Conservation (phyloP, 139 green algal genomes). For the Coelastrella sp. region DNA sequence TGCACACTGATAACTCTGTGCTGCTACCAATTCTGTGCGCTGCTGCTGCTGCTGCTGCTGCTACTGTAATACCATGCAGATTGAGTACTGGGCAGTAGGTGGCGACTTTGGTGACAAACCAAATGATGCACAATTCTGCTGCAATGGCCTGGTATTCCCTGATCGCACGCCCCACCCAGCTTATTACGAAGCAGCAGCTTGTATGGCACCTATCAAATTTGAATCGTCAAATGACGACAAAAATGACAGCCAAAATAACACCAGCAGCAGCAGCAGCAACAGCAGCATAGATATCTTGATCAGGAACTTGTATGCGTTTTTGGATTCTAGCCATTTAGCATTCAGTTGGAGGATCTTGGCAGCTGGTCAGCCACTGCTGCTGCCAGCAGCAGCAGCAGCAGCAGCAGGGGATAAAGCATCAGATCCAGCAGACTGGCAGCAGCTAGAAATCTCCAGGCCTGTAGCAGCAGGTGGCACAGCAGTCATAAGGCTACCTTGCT, state of each 20-base stretch:
- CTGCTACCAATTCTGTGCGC: not conserved
- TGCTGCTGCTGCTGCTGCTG: not conserved
- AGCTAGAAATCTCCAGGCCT: not conserved
- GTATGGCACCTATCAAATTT: conserved; percentile 66
- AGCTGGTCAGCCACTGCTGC: conserved; percentile 54
- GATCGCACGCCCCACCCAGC: conserved; percentile 84
- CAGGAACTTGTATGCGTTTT: conserved; percentile 78
- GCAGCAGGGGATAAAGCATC: not conserved
- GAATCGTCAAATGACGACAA: not conserved
- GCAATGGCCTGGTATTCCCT: conserved; percentile 95
- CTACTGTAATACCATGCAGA: conserved; percentile 20
- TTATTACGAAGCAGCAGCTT: conserved; percentile 53
- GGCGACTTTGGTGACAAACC: conserved; percentile 94
- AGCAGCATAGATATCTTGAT: not conserved
- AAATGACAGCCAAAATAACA: not conserved
- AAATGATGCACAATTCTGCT: conserved; percentile 96
- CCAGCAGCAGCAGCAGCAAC: conserved; percentile 9
- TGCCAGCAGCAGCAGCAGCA: not conserved
- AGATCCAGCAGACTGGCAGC: not conserved
- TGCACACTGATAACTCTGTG: no score
- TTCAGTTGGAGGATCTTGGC: conserved; percentile 73
- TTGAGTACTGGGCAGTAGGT: conserved; percentile 90
- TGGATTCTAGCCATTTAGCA: conserved; percentile 51
- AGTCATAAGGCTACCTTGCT: not conserved
- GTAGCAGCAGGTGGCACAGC: not conserved